Evolutionary conservation across 2,329 filamentous ascomycete species (phyloP).

Genomic region (Aspergillus tamarii): DNA sequence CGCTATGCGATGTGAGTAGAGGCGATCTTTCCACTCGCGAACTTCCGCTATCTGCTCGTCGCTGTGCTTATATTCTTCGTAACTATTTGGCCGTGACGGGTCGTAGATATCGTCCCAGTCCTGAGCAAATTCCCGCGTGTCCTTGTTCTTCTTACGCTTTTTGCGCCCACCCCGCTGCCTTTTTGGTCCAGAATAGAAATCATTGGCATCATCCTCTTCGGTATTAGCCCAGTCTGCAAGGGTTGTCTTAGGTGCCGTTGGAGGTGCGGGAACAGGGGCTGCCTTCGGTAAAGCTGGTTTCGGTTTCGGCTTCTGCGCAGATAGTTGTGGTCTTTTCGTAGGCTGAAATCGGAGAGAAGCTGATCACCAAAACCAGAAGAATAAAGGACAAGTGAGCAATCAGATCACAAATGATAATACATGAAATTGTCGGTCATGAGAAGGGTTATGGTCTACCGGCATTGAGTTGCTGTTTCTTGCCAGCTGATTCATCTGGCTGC

Average conservation of each 20-base stretch:
- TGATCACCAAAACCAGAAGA: conserved; percentile 36
- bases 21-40: conserved; percentile 79
- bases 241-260: conserved; percentile 63
- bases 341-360: conserved; percentile 82
- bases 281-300: conserved; percentile 64
- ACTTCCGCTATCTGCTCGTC: conserved; percentile 81
- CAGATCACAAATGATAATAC: conserved; percentile 28
- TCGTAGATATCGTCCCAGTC: conserved; percentile 95
- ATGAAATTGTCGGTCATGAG: conserved; percentile 22
- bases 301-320: conserved; percentile 61
- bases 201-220: conserved; percentile 77
- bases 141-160: conserved; percentile 75
- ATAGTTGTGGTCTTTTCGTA: conserved; percentile 74
- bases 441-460: conserved; percentile 59
- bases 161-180: conserved; percentile 76
- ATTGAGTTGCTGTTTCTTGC: conserved; percentile 67
- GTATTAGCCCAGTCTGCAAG: conserved; percentile 80
- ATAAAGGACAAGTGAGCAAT: conserved; percentile 53
- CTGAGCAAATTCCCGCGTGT: conserved; percentile 58
- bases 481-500: conserved; percentile 52
- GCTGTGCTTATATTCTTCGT: conserved; percentile 81
- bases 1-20: conserved; percentile 71
- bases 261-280: conserved; percentile 36
- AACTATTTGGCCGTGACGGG: conserved; percentile 77
- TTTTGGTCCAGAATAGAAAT: conserved; percentile 67